A percentile compares a stretch with the other conserved stretches of the same genome.
Conservation (phyloP, 345 rosid genomes). For the Acer campestre region DNA sequence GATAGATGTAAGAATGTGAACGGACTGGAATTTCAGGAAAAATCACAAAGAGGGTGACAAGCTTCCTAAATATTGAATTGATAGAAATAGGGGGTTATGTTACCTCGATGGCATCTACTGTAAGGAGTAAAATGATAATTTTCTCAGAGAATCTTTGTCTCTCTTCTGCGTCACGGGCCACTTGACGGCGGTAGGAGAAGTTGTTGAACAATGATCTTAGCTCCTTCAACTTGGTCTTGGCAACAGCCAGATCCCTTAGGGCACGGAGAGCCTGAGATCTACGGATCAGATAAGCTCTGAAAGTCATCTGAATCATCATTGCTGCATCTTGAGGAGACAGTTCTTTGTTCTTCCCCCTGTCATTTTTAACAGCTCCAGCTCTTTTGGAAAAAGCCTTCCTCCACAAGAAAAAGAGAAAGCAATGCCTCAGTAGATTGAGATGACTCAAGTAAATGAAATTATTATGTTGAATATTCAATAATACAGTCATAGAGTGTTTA, state of each 20-base stretch:
- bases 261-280: conserved; percentile 84
- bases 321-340: conserved; percentile 81
- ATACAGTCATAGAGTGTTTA: not conserved
- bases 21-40: not conserved
- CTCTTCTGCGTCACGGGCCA: conserved; percentile 80
- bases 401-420: conserved; percentile 12
- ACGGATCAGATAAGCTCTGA: conserved; percentile 78
- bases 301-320: conserved; percentile 73
- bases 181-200: conserved; percentile 74
- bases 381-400: conserved; percentile 79
- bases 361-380: conserved; percentile 47
- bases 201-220: conserved; percentile 74
- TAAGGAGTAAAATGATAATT: conserved; percentile 90
- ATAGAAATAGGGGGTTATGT: not conserved
- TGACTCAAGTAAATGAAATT: not conserved
- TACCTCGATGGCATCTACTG: conserved; percentile 98
- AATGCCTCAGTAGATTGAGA: not conserved
- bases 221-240: conserved; percentile 91
- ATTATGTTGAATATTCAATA: not conserved
- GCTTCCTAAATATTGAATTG: not conserved
- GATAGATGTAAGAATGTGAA: not conserved
- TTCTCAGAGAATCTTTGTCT: conserved; percentile 79
- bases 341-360: conserved; percentile 80
- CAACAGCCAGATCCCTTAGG: conserved; percentile 86
- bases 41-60: not conserved